phyloP scores from a whole-genome alignment of 305 asterid genomes.

The Fraxinus floribunda region DNA sequence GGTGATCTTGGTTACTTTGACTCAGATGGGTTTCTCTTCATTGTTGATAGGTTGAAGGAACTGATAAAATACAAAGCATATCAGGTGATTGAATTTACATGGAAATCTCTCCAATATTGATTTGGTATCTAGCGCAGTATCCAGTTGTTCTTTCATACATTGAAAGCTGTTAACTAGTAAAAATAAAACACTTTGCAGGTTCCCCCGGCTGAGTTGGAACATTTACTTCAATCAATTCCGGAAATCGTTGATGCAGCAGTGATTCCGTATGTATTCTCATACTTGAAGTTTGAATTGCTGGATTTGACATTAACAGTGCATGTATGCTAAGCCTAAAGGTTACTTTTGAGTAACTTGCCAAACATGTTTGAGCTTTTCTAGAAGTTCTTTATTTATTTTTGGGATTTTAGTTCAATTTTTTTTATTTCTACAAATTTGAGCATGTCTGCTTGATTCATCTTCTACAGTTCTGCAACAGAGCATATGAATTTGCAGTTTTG shows the following conservation, averaged over 20 bases:
- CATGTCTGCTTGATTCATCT: background rate
- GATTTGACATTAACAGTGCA: background rate
- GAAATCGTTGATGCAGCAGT: slow-evolving; percentile 85
- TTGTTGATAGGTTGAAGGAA: slow-evolving; percentile 75
- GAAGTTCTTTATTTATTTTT: background rate
- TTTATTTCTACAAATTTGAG: background rate
- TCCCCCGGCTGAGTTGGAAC: slow-evolving; percentile 84
- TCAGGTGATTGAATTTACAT: slow-evolving; percentile 44
- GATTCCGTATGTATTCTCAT: slow-evolving; percentile 59
- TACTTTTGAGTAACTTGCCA: background rate
- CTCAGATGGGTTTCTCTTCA: slow-evolving; percentile 59
- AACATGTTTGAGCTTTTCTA: background rate
- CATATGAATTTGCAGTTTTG: background rate
- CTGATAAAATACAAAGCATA: slow-evolving; percentile 78
- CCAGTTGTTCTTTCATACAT: background rate
- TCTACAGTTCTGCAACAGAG: background rate
- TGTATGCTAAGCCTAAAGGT: background rate
- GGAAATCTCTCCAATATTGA: background rate
- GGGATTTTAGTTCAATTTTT: background rate
- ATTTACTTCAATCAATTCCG: slow-evolving; percentile 63
- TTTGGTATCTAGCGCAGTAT: background rate
- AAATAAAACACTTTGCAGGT: slow-evolving; percentile 46
- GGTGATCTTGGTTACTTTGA: slow-evolving; percentile 86
- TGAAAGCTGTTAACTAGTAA: slow-evolving; percentile 14
- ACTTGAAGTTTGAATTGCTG: background rate